Conservation (phyloP, 257 asterid genomes). For the Scutellaria baicalensis region DNA sequence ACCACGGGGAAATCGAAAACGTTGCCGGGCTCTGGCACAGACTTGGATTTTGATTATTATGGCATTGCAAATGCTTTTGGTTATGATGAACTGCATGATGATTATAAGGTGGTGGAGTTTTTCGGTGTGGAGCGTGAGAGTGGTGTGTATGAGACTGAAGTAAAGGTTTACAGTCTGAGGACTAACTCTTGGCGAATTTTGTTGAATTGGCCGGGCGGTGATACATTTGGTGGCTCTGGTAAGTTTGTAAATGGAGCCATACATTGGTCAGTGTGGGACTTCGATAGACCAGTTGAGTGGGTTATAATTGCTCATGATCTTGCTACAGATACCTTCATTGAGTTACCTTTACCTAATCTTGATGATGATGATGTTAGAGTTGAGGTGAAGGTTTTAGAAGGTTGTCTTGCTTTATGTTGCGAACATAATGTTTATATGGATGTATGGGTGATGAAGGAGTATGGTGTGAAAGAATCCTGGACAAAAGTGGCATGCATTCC, state of each 20-base stretch:
- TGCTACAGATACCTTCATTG: not conserved
- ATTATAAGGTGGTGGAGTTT: conserved; percentile 21
- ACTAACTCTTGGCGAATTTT: conserved; percentile 15
- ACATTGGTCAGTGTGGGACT: conserved; percentile 12
- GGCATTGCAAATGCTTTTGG: not conserved
- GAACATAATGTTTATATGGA: conserved; percentile 3
- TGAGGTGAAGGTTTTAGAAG: conserved; percentile 2
- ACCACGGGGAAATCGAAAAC: not conserved
- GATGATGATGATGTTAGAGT: conserved; percentile 1
- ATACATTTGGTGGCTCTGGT: not conserved
- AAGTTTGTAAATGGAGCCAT: conserved; percentile 16
- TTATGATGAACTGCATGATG: conserved; percentile 22
- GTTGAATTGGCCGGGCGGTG: conserved; percentile 6
- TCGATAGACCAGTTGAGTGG: not conserved
- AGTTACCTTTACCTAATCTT: conserved; percentile 7
- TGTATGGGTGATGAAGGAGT: conserved; percentile 22
- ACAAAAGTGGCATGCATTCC: conserved; percentile 10
- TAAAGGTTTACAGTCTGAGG: conserved; percentile 16
- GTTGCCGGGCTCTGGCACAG: conserved; percentile 6
- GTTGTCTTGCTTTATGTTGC: conserved; percentile 8
- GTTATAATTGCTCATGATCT: conserved; percentile 12
- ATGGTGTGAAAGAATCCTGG: conserved; percentile 12
- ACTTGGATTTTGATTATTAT: not conserved
- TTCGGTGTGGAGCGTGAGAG: not conserved
- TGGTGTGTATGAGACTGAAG: not conserved